Base-by-base conservation (phyloP, 192 early-diverging fungal species). In the Podila clonocystis region DNA sequence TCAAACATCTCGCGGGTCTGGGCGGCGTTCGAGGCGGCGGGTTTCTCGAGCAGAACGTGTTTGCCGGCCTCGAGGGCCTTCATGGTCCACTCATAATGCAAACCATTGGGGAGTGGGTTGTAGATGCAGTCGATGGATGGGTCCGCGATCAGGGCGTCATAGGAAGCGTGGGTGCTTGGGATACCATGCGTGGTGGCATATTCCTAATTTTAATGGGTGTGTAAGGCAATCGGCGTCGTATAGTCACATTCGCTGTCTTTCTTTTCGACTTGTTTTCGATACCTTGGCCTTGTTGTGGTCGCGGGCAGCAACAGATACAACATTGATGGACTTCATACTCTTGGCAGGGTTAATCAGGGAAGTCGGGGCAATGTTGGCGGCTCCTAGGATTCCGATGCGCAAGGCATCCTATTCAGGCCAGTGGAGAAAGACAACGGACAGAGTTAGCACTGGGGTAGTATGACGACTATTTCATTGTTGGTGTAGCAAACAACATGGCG, bases 21-120 rank as follows among this genome's bases (percentile, higher is more conserved):
- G 0, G 55, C 58, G 19, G 70, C 85, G 26, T 87, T 87, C 22
- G 70, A 73, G 2, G 83, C 64, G 4, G 85, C 67, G 9, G 85
- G 82, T 61, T 87, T 87, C 62, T 87, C 71, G 12, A 85, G 70
- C 12, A 92, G 80, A 26, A 92, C 79, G 62, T 92, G 88, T 55
- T 92, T 92, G 9, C 87, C 85, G 15, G 86, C 84, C 9, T 68
- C 65, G 28, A 89, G 78, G 9, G 87, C 85, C 45, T 82, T 76
- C 36, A 82, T 60, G 8, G 87, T 66, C 86, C 84, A 86, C 58
- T 83, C 67, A 33, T 67, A 82, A 62, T 91, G 89, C 17, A 89
- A 73, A 12, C 78, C 73, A 48, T 88, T 89, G 6, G 89, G 89
- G 4, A 84, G 49, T 24, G 88, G 88, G 63, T 89, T 91, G 70